These are phyloP conservation scores for Mariannaea elegans DNA, from an alignment of 2,329 filamentous ascomycete genomes.

Conservation along the genomic window DNA sequence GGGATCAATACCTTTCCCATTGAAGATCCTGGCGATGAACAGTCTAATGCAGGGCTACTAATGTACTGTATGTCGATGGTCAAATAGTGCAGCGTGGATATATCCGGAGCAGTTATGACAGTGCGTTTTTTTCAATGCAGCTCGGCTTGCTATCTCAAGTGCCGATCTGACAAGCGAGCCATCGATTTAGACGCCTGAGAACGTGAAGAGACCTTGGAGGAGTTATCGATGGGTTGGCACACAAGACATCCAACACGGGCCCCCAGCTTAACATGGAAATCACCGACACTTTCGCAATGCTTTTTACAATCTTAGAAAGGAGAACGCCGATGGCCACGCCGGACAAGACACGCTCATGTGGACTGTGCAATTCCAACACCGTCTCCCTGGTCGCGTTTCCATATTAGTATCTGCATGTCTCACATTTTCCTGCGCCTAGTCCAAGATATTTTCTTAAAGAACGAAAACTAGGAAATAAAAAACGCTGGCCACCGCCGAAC, in stretches of 20 bases:
- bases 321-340: no score
- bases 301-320: no score
- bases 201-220: neutral
- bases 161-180: neutral
- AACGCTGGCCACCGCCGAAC: neutral
- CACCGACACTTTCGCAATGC: neutral
- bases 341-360: no score
- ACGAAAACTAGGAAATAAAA: neutral
- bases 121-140: neutral
- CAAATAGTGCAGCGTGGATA: neutral
- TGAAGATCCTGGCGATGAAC: no score
- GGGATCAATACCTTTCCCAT: slow-evolving; percentile 10
- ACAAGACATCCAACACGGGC: neutral
- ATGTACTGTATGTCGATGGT: neutral
- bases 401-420: neutral
- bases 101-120: no score
- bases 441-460: neutral
- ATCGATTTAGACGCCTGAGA: neutral
- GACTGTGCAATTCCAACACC: neutral
- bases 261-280: neutral
- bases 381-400: neutral
- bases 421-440: neutral
- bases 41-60: neutral
- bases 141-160: neutral
- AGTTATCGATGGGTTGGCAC: neutral